A percentile compares a stretch with the other conserved stretches of the same genome.
Evolutionary conservation across 2,329 filamentous ascomycete genomes (phyloP).

Genomic region (Aureobasidium vineae): DNA sequence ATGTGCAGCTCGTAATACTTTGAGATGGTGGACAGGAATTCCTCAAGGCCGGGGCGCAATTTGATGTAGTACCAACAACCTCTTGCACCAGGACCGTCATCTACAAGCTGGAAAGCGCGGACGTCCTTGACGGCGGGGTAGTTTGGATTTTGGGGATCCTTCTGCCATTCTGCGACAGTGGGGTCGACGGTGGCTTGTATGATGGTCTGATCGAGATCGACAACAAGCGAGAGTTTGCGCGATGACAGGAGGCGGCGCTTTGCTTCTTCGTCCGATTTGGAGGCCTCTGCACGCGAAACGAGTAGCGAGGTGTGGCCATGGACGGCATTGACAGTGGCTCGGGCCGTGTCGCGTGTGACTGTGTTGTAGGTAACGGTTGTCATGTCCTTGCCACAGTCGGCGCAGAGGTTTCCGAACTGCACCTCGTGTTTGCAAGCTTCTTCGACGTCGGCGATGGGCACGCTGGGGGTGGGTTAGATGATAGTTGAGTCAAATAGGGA

Average conservation of each 20-base stretch:
- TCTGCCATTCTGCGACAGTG: conserved; percentile 93
- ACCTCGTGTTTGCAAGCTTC: conserved; percentile 89
- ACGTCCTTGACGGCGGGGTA: conserved; percentile 89
- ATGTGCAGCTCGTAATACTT: conserved; percentile 92
- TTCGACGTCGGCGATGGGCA: conserved; percentile 70
- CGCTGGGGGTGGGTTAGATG: conserved; percentile 33
- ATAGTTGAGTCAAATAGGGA: not conserved
- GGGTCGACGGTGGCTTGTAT: conserved; percentile 98
- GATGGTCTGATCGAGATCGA: conserved; percentile 97
- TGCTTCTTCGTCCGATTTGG: conserved; percentile 77
- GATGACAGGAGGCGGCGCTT: conserved; percentile 78
- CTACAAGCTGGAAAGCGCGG: conserved; percentile 78
- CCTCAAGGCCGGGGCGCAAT: conserved; percentile 78
- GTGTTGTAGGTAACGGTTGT: conserved; percentile 83
- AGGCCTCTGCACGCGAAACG: conserved; percentile 79
- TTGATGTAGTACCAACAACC: conserved; percentile 99
- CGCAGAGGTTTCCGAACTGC: conserved; percentile 88
- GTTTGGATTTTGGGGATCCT: conserved; percentile 84
- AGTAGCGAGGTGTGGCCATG: conserved; percentile 87
- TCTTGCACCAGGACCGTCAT: conserved; percentile 72
- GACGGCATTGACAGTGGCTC: conserved; percentile 90
- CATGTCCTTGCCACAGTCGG: conserved; percentile 94
- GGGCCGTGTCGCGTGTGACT: conserved; percentile 72
- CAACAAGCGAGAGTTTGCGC: conserved; percentile 86
- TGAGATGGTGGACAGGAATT: conserved; percentile 75